phyloP scores from a whole-genome alignment of 2,329 filamentous ascomycete genomes.

The Septoria linicola region DNA sequence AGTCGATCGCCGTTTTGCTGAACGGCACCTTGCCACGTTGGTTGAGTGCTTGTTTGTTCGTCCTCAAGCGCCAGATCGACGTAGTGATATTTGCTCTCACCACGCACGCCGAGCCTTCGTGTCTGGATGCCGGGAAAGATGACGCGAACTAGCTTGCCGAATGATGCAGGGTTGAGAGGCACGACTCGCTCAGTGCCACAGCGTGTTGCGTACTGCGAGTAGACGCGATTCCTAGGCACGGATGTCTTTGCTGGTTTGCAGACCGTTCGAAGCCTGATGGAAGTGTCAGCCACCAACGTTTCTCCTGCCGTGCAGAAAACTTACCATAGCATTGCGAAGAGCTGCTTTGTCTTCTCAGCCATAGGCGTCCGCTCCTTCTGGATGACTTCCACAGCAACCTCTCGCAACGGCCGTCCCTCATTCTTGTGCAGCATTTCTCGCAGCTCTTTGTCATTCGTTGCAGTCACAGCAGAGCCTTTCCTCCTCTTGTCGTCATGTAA shows the following conservation, averaged over 20 bases:
- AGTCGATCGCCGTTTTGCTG: conserved; percentile 27
- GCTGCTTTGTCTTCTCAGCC: conserved; percentile 77
- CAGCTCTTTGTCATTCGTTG: conserved; percentile 79
- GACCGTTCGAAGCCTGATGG: conserved; percentile 66
- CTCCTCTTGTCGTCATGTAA: conserved; percentile 49
- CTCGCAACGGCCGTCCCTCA: conserved; percentile 64
- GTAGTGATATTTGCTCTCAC: conserved; percentile 98
- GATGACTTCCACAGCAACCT: conserved; percentile 73
- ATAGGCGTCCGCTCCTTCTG: conserved; percentile 77
- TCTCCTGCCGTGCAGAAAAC: conserved; percentile 34
- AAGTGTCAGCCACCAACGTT: conserved; percentile 27
- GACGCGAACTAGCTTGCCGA: conserved; percentile 93
- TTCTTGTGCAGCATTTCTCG: conserved; percentile 71
- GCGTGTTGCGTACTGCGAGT: conserved; percentile 89
- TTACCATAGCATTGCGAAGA: conserved; percentile 87
- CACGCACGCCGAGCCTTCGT: conserved; percentile 82
- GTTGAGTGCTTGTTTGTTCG: conserved; percentile 38
- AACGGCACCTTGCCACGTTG: conserved; percentile 25
- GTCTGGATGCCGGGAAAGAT: conserved; percentile 96
- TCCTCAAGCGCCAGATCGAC: conserved; percentile 54
- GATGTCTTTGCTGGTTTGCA: conserved; percentile 77
- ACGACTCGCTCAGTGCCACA: conserved; percentile 93
- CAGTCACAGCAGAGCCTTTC: conserved; percentile 64
- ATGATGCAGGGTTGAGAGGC: conserved; percentile 92
- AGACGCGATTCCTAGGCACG: conserved; percentile 88